These are phyloP conservation scores for Tilletia horrida DNA, from an alignment of 1,284 basidiomycete species.

Conservation along the genomic window DNA sequence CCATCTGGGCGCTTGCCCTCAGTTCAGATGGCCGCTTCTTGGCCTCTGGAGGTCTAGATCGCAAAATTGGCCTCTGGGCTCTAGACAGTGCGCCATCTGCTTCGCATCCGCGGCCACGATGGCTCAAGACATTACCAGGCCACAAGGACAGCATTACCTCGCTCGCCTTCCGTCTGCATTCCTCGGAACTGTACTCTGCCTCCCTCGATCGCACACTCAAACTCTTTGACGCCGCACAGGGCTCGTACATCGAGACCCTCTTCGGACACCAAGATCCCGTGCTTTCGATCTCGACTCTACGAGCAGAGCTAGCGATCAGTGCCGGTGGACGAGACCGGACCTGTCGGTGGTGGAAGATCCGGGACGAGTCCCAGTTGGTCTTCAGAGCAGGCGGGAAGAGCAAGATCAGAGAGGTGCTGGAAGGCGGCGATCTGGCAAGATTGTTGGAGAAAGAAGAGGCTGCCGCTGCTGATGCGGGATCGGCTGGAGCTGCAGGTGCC, in stretches of 20 bases:
- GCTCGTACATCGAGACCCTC: conserved; percentile 91
- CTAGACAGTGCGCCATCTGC: conserved; percentile 10
- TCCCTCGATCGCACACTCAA: conserved; percentile 90
- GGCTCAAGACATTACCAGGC: conserved; percentile 69
- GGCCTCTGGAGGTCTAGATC: conserved; percentile 81
- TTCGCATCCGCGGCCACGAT: conserved; percentile 51
- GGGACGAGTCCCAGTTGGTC: conserved; percentile 91
- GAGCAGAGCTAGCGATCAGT: conserved; percentile 78
- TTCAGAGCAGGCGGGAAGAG: conserved; percentile 85
- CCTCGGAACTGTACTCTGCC: conserved; percentile 74
- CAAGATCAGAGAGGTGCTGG: conserved; percentile 65
- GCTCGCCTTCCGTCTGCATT: conserved; percentile 75
- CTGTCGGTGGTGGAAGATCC: conserved; percentile 90
- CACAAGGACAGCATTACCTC: conserved; percentile 59
- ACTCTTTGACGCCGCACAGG: conserved; percentile 77
- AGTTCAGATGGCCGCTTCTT: conserved; percentile 80
- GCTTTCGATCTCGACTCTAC: conserved; percentile 72
- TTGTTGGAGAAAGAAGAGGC: conserved; percentile 57
- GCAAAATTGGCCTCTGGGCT: conserved; percentile 55
- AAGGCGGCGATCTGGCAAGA: conserved; percentile 65
- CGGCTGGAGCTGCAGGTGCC: neutral
- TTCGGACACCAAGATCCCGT: conserved; percentile 96
- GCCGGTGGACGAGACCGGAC: conserved; percentile 88
- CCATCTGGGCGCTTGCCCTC: conserved; percentile 76
- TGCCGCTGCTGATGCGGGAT: conserved; percentile 33